A percentile compares a stretch with the other conserved stretches of the same genome.
Conservation (phyloP, 495 filamentous ascomycete genomes). For the Penicillium coprophilum region DNA sequence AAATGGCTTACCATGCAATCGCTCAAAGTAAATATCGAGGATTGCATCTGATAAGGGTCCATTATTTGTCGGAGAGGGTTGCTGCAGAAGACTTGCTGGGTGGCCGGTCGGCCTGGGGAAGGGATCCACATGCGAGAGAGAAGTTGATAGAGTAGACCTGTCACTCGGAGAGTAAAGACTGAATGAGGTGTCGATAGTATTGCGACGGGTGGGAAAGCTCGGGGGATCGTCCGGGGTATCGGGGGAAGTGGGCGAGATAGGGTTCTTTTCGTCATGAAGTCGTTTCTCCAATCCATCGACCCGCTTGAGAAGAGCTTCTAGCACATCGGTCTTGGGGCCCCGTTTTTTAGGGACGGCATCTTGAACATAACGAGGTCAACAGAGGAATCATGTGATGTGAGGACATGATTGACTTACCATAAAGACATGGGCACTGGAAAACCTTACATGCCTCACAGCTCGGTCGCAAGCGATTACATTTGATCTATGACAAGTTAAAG, state of each 20-base stretch:
- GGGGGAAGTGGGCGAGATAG: conserved; percentile 48
- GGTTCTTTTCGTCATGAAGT: conserved; percentile 65
- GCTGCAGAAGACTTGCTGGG: conserved; percentile 12
- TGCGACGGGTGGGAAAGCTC: conserved; percentile 18
- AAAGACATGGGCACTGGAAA: conserved; percentile 84
- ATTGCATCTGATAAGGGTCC: conserved; percentile 55
- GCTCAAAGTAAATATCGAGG: conserved; percentile 72
- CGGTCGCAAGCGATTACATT: conserved; percentile 81
- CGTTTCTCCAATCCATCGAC: conserved; percentile 81
- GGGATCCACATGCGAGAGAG: conserved; percentile 12
- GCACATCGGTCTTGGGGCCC: conserved; percentile 83
- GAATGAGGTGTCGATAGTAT: conserved; percentile 26
- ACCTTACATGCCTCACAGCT: conserved; percentile 87
- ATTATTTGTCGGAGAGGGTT: conserved; percentile 32
- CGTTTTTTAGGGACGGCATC: conserved; percentile 87
- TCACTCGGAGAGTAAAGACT: conserved; percentile 17
- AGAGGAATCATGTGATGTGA: conserved; percentile 4
- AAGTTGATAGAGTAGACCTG: conserved; percentile 11
- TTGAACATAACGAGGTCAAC: conserved; percentile 33
- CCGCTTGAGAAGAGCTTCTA: conserved; percentile 78
- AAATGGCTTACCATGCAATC: conserved; percentile 76
- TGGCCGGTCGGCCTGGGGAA: conserved; percentile 16
- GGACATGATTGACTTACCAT: conserved; percentile 55
- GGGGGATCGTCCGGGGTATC: conserved; percentile 20
- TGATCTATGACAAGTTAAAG: conserved; percentile 57